Conservation (phyloP, 2,329 filamentous ascomycete genomes). For the Tolypocladium tropicale region DNA sequence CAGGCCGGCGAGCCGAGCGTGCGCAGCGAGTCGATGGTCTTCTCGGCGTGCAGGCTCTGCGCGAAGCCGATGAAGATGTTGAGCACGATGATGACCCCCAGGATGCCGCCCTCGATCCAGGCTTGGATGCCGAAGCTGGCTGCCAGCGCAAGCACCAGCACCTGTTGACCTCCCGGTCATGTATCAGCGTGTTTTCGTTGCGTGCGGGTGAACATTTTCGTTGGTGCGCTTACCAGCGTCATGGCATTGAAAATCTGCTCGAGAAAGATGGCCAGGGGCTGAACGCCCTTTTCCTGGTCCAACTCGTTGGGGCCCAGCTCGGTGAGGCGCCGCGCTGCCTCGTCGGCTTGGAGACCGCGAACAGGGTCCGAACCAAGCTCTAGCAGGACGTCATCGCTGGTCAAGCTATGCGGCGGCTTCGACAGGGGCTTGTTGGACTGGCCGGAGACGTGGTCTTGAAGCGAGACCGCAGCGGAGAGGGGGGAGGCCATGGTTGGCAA, state of each 20-base stretch:
- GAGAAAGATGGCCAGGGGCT: constrained; percentile 52
- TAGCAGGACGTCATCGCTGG: constrained; percentile 37
- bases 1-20: constrained; percentile 33
- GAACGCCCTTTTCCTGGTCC: constrained; percentile 48
- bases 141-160: constrained; percentile 46
- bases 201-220: background rate
- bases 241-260: constrained; percentile 59
- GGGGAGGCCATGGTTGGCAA: background rate
- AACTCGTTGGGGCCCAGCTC: constrained; percentile 55
- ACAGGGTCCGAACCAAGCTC: constrained; percentile 46
- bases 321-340: constrained; percentile 45
- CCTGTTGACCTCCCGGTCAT: constrained; percentile 13
- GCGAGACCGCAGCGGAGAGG: background rate
- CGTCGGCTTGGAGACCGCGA: constrained; percentile 43
- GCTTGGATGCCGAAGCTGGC: constrained; percentile 47
- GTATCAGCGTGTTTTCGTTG: background rate
- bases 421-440: constrained; percentile 42
- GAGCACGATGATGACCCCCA: constrained; percentile 44
- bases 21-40: constrained; percentile 37
- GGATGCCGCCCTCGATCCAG: constrained; percentile 50
- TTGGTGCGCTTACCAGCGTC: constrained; percentile 41
- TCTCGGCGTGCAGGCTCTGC: constrained; percentile 35
- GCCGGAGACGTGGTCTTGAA: constrained; percentile 21
- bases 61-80: constrained; percentile 44
- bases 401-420: constrained; percentile 51